Conservation (phyloP, 2,329 filamentous ascomycete species). For the Microthyrium microscopicum region DNA sequence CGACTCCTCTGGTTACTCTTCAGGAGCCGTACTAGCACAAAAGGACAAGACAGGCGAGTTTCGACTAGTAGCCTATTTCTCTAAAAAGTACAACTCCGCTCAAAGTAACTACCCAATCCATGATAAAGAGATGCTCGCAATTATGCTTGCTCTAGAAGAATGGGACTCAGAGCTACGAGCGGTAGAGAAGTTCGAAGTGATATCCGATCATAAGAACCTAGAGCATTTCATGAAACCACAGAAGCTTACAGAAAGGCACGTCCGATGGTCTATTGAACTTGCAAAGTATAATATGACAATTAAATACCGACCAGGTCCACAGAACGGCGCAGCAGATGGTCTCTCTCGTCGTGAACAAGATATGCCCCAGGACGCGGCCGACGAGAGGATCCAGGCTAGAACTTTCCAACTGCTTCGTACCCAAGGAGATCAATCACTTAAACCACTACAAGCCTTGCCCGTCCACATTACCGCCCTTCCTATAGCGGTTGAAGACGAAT, state of each 20-base stretch:
- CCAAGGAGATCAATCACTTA: neutral
- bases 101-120: slow-evolving; percentile 4
- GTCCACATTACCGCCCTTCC: neutral
- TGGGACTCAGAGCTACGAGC: slow-evolving; percentile 3
- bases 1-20: slow-evolving; percentile 1
- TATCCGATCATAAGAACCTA: slow-evolving; percentile 15
- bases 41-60: slow-evolving; percentile 1
- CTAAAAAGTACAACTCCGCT: slow-evolving; percentile 3
- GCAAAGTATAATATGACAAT: slow-evolving; percentile 1
- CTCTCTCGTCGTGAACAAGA: slow-evolving; percentile 5
- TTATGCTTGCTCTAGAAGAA: neutral
- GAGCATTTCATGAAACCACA: slow-evolving; percentile 13
- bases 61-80: slow-evolving; percentile 2
- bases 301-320: slow-evolving; percentile 1
- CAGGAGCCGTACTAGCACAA: neutral
- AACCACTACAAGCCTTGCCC: too few relatives aligned
- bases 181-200: slow-evolving; percentile 9
- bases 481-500: neutral
- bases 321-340: slow-evolving; percentile 2
- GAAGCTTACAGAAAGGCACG: slow-evolving; percentile 11
- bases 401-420: neutral
- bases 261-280: slow-evolving; percentile 11
- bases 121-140: slow-evolving; percentile 4
- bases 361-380: slow-evolving; percentile 2
- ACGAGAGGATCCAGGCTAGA: neutral